Conservation (phyloP, 257 asterid species). For the Solanum rostratum region DNA sequence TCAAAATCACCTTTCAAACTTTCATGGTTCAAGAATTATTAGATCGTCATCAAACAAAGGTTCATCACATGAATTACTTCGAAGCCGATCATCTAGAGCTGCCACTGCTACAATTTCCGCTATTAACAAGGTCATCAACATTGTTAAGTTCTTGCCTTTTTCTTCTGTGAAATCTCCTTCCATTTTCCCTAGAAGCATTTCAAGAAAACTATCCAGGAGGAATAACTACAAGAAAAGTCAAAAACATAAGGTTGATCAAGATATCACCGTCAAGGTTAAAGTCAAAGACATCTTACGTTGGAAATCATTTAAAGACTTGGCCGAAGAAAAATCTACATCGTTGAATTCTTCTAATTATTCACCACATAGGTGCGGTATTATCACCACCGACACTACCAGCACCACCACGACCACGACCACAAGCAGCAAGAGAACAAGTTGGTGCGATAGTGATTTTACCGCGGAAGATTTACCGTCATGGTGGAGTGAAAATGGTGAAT, state of each 20-base stretch:
- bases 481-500: slow-evolving; percentile 23
- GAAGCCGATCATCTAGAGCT: slow-evolving; percentile 47
- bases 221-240: neutral
- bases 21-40: slow-evolving; percentile 3
- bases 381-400: neutral
- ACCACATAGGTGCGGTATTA: slow-evolving; percentile 14
- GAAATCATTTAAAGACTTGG: slow-evolving; percentile 61
- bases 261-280: slow-evolving; percentile 17
- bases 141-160: slow-evolving; percentile 40
- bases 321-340: slow-evolving; percentile 29
- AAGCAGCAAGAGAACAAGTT: slow-evolving; percentile 38
- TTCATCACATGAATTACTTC: slow-evolving; percentile 15
- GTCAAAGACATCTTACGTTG: slow-evolving; percentile 77
- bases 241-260: neutral
- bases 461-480: slow-evolving; percentile 42
- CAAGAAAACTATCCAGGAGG: slow-evolving; percentile 21
- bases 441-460: slow-evolving; percentile 62
- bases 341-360: slow-evolving; percentile 8
- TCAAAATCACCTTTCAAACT: neutral
- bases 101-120: slow-evolving; percentile 50
- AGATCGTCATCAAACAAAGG: slow-evolving; percentile 10
- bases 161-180: slow-evolving; percentile 29
- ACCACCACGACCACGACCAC: neutral
- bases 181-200: slow-evolving; percentile 19
- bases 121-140: slow-evolving; percentile 33